Evolutionary conservation across 768 basidiomycete species (phyloP), one percentile per base, ranked within the genome.

Genomic region (Hemileccinum impolitum): DNA sequence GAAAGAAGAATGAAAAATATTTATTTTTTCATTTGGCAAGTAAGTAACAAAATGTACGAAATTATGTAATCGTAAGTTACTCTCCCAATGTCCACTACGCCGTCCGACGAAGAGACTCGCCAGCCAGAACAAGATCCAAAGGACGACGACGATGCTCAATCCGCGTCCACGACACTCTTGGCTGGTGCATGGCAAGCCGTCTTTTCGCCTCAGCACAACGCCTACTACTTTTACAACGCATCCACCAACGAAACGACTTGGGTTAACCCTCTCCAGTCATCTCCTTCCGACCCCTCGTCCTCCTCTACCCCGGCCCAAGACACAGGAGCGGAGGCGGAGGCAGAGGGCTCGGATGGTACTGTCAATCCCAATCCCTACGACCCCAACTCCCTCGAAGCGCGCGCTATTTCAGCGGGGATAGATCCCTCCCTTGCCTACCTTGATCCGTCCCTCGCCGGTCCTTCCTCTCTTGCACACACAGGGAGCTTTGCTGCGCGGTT

Each of bases 191-290:
- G 90, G 90, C 90, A 91, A 66, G 90, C 90, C 32, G 77, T 93
- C 26, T 92, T 76, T 70, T 83, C 89, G 1, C 80, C 87, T 1
- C 74, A 83, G 52, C 81, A 88, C 71, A 86, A 79, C 66, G 76
- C 87, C 10, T 93, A 93, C 70, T 93, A 93, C 67, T 93, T 91
- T 72, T 87, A 76, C 75, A 93, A 91, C 67, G 49, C 80, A 10
- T 65, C 70, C 51, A 90, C 90, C 0, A 74, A 84, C 45, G 81
- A 91, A 70, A 92, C 90, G 15, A 92, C 90, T 3, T 92, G 90
- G 90, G 70, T 72, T 25, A 92, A 92, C 60, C 90, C 90, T 10
- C 72, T 93, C 35, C 71, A 79, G 38, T 68, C 68, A 15, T 50
- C 65, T 17, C 46, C 69, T 31, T 52, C 68, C 26, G 50, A 58